A percentile compares a stretch with the other conserved stretches of the same genome.
These are phyloP conservation scores for Fusarium oligoseptatum DNA, from an alignment of 2,329 filamentous ascomycete genomes.

Conservation along the genomic window DNA sequence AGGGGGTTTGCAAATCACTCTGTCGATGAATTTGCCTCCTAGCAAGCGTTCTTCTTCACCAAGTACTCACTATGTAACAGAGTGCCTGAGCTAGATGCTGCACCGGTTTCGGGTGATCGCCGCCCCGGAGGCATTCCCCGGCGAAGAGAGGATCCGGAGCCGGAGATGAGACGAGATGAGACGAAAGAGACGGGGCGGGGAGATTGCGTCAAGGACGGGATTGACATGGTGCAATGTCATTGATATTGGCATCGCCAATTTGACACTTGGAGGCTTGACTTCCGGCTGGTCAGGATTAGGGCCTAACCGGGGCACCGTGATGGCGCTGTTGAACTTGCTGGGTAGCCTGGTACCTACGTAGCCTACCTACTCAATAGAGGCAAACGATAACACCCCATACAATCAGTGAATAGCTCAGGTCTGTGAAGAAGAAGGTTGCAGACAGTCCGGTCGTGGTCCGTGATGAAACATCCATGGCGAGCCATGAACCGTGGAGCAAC, in stretches of 20 bases:
- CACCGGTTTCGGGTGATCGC: slow-evolving; percentile 31
- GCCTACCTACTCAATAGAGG: not conserved
- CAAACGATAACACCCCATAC: not conserved
- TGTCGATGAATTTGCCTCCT: not conserved
- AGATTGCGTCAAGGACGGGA: slow-evolving; percentile 34
- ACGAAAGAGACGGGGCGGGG: slow-evolving; percentile 7
- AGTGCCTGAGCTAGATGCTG: slow-evolving; percentile 17
- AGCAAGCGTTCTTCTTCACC: not conserved
- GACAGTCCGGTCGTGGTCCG: slow-evolving; percentile 1
- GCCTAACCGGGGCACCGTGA: not conserved
- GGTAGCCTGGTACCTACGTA: not conserved
- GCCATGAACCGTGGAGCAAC: not conserved
- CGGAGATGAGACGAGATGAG: slow-evolving; percentile 24
- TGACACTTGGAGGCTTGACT: slow-evolving; percentile 15
- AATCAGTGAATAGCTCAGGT: not conserved
- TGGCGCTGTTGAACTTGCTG: not conserved
- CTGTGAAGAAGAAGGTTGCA: not conserved
- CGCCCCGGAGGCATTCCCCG: slow-evolving; percentile 32
- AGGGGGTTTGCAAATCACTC: not conserved
- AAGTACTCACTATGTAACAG: not conserved
- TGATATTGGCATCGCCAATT: slow-evolving; percentile 5
- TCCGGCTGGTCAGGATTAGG: slow-evolving; percentile 18
- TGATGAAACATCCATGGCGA: slow-evolving; percentile 1
- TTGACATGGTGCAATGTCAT: slow-evolving; percentile 14
- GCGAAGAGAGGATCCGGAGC: slow-evolving; percentile 7